phyloP scores from a whole-genome alignment of 257 asterid species.

The Plectranthus barbatus region DNA sequence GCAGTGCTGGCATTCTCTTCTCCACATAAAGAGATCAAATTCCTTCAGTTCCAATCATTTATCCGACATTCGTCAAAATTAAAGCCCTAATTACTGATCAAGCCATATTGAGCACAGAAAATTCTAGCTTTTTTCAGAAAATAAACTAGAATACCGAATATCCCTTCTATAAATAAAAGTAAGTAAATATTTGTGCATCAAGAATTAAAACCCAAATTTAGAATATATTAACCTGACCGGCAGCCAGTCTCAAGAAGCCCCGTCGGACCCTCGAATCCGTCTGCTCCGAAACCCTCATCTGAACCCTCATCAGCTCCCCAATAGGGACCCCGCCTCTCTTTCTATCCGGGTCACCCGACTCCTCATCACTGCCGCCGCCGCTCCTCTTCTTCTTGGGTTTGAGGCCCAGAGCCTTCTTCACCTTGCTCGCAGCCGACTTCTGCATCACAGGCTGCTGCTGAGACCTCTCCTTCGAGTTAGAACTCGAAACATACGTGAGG shows the following conservation, averaged over 20 bases:
- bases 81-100: background rate
- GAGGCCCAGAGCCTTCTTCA: constrained; percentile 75
- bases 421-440: constrained; percentile 50
- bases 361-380: constrained; percentile 12
- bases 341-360: constrained; percentile 20
- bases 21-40: background rate
- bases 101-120: background rate
- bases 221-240: constrained; percentile 57
- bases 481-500: constrained; percentile 63
- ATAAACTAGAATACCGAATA: background rate
- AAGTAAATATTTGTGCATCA: background rate
- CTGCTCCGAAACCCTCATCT: constrained; percentile 79
- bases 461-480: constrained; percentile 23
- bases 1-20: background rate
- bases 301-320: constrained; percentile 77
- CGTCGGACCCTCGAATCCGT: constrained; percentile 78
- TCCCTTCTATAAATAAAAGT: background rate
- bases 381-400: constrained; percentile 39
- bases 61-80: background rate
- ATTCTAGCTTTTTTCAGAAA: background rate
- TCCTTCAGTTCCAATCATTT: background rate
- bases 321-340: constrained; percentile 23
- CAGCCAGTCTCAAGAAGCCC: constrained; percentile 70
- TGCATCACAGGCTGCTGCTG: constrained; percentile 31
- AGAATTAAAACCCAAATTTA: background rate